Conservation (phyloP, 805 yeast species). For the Wickerhamomyces rabaulensis region DNA sequence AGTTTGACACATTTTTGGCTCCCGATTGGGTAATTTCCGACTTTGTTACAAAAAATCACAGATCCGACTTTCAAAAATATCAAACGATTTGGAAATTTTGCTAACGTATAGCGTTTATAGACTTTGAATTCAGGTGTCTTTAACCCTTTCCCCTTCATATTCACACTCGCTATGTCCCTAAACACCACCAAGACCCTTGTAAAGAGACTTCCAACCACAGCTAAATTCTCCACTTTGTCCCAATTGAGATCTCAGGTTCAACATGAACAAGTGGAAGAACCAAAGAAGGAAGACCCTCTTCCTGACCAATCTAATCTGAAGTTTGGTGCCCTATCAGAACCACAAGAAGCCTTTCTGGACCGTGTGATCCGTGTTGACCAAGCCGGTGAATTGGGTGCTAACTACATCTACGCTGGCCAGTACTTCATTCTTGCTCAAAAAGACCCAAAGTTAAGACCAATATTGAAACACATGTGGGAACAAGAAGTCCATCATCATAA, state of each 20-base stretch:
- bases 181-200: not conserved
- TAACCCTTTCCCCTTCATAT: not conserved
- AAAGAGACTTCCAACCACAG: not conserved
- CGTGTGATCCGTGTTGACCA: constrained; percentile 88
- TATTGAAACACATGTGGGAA: constrained; percentile 95
- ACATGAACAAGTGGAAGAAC: not conserved
- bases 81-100: not conserved
- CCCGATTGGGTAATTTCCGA: not conserved
- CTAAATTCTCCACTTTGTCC: not conserved
- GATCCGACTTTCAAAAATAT: not conserved
- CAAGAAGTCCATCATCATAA: constrained; percentile 90
- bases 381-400: constrained; percentile 97
- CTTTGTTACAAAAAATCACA: not conserved
- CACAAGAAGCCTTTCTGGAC: constrained; percentile 68
- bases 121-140: not conserved
- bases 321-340: constrained; percentile 18
- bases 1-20: not conserved
- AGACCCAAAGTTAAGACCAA: constrained; percentile 70
- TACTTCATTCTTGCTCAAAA: constrained; percentile 65
- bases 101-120: not conserved
- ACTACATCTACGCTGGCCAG: constrained; percentile 90
- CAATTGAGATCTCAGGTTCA: not conserved
- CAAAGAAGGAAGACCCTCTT: not conserved
- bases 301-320: not conserved
- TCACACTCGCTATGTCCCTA: not conserved